Evolutionary conservation across 2,329 filamentous ascomycete genomes (phyloP).

Genomic region (Colletotrichum sp.): DNA sequence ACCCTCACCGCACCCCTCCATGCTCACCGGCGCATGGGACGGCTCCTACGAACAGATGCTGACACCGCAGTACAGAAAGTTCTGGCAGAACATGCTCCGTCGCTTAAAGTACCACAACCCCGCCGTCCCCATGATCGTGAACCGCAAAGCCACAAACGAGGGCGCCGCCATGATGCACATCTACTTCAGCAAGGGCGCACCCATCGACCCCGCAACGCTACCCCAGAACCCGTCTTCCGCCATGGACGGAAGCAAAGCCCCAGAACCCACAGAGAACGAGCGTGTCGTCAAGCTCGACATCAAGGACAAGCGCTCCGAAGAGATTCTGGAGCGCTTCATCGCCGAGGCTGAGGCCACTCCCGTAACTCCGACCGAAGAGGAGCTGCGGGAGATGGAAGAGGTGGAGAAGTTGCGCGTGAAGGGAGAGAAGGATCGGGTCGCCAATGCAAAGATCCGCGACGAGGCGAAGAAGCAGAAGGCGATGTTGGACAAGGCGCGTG

Average conservation of each 20-base stretch:
- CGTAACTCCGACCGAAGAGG: constrained; percentile 63
- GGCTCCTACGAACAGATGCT: constrained; percentile 21
- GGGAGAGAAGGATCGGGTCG: constrained; percentile 58
- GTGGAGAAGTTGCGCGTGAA: constrained; percentile 58
- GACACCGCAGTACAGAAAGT: constrained; percentile 65
- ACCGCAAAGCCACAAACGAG: constrained; percentile 64
- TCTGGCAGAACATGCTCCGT: constrained; percentile 84
- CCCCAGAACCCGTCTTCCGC: constrained; percentile 53
- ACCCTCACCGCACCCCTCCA: background rate
- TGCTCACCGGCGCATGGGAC: background rate
- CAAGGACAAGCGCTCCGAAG: constrained; percentile 62
- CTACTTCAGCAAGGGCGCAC: constrained; percentile 56
- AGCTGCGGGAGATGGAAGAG: constrained; percentile 61
- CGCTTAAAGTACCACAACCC: constrained; percentile 96
- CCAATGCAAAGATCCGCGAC: constrained; percentile 56
- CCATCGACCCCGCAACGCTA: constrained; percentile 31
- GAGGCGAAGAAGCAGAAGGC: constrained; percentile 67
- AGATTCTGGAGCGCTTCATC: constrained; percentile 69
- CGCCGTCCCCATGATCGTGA: constrained; percentile 79
- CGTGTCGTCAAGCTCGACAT: constrained; percentile 64
- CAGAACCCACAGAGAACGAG: constrained; percentile 50
- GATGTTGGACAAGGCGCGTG: constrained; percentile 45
- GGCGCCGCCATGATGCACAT: constrained; percentile 68
- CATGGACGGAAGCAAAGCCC: constrained; percentile 52
- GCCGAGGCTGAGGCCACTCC: constrained; percentile 64